phyloP scores from a whole-genome alignment of 2,329 filamentous ascomycete species.

The Hyphodiscus sp. region DNA sequence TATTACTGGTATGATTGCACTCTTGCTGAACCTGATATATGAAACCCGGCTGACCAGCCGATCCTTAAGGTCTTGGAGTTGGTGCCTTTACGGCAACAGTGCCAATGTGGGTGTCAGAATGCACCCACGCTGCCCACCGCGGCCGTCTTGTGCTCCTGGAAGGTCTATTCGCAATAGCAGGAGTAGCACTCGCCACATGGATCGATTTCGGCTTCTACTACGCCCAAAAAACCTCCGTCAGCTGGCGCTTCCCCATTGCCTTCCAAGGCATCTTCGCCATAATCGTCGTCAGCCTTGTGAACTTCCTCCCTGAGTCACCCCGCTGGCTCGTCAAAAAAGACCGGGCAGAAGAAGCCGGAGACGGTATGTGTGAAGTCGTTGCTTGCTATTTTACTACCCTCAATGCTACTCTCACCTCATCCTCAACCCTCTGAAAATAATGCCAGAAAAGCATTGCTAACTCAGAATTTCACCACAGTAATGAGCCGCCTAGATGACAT shows the following conservation, averaged over 20 bases:
- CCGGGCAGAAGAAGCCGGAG: conserved; percentile 26
- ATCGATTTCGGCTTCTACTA: conserved; percentile 50
- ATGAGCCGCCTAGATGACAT: conserved; percentile 27
- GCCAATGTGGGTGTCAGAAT: conserved; percentile 10
- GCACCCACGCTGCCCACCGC: conserved; percentile 8
- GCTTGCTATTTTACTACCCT: too few species aligned
- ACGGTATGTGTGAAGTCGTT: too few species aligned
- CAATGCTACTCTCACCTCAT: too few species aligned
- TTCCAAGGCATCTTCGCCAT: conserved; percentile 26
- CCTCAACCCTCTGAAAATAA: too few species aligned
- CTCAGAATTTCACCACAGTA: background rate
- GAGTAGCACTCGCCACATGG: conserved; percentile 52
- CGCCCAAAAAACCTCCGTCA: conserved; percentile 35
- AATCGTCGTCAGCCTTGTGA: conserved; percentile 24
- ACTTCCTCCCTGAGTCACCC: conserved; percentile 8
- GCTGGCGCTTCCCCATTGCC: conserved; percentile 27
- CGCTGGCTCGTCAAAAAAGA: conserved; percentile 8
- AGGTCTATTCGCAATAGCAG: conserved; percentile 45
- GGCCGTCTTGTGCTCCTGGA: conserved; percentile 8
- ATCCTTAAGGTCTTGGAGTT: conserved; percentile 23
- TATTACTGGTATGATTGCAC: conserved; percentile 18
- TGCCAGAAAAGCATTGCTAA: too few species aligned
- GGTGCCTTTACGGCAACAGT: conserved; percentile 34
- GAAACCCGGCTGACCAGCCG: too few species aligned
- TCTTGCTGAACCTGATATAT: too few species aligned